These are phyloP conservation scores for Mycosphaerella sp. DNA, from an alignment of 2,329 filamentous ascomycete species.

Conservation along the genomic window DNA sequence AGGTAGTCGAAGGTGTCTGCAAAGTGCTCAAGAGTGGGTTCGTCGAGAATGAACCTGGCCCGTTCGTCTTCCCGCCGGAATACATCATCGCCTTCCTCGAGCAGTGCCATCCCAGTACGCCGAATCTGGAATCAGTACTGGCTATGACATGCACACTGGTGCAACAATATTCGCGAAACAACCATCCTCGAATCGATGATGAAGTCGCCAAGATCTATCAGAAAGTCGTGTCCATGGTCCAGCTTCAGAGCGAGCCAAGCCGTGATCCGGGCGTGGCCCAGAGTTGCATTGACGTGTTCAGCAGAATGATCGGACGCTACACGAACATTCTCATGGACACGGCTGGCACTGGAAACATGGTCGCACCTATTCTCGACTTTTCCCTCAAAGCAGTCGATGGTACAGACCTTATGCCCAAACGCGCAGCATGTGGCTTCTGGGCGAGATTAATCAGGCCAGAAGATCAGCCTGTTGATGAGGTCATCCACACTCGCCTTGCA, in stretches of 20 bases:
- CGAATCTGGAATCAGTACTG: constrained; percentile 62
- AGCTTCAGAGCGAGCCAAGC: constrained; percentile 55
- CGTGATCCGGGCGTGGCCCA: constrained; percentile 67
- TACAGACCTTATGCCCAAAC: constrained; percentile 69
- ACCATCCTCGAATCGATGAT: constrained; percentile 40
- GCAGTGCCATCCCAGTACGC: constrained; percentile 51
- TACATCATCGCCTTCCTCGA: constrained; percentile 60
- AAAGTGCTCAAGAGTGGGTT: constrained; percentile 67
- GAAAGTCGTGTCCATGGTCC: constrained; percentile 59
- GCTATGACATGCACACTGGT: constrained; percentile 66
- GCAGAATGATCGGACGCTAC: constrained; percentile 56
- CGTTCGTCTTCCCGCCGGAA: constrained; percentile 66
- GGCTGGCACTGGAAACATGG: constrained; percentile 48
- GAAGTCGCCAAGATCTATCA: constrained; percentile 51
- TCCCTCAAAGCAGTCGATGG: constrained; percentile 63
- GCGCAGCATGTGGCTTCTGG: constrained; percentile 69
- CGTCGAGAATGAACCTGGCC: constrained; percentile 65
- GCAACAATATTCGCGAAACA: constrained; percentile 35
- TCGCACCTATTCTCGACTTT: constrained; percentile 57
- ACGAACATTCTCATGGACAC: constrained; percentile 57
- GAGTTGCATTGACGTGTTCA: constrained; percentile 65
- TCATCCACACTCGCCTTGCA: constrained; percentile 18
- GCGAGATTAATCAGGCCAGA: constrained; percentile 46
- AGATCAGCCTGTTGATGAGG: constrained; percentile 29
- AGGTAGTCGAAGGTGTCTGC: constrained; percentile 67